Percentiles rank a stretch among this genome's conserved stretches.
Evolutionary conservation across 352 stramenopile genomes (phyloP).

Genomic region (Phytopythium mirpurense): DNA sequence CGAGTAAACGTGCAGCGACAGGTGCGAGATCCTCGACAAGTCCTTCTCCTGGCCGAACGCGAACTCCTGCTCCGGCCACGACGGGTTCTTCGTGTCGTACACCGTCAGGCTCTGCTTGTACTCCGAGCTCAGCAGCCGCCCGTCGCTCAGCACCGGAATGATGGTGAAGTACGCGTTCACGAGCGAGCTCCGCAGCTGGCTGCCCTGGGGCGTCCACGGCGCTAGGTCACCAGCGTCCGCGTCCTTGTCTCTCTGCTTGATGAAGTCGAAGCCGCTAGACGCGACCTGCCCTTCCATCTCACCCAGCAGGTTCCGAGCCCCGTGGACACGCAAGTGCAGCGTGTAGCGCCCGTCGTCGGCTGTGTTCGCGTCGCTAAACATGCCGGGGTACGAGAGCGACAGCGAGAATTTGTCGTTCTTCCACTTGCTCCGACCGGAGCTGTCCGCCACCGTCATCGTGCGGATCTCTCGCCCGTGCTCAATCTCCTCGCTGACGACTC

Average conservation of each 20-base stretch:
- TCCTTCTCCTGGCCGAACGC: constrained; percentile 52
- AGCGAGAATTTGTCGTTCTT: constrained; percentile 58
- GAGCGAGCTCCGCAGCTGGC: constrained; percentile 12
- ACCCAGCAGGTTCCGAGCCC: constrained; percentile 36
- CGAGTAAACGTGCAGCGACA: constrained; percentile 68
- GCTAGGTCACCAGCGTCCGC: not conserved
- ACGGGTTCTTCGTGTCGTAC: constrained; percentile 50
- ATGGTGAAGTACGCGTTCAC: constrained; percentile 66
- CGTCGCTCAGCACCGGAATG: constrained; percentile 43
- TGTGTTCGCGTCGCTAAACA: constrained; percentile 40
- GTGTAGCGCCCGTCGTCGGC: constrained; percentile 25
- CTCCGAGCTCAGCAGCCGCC: constrained; percentile 33
- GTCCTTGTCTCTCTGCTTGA: constrained; percentile 1
- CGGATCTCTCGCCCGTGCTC: constrained; percentile 31
- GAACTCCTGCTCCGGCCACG: constrained; percentile 61
- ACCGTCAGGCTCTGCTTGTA: constrained; percentile 61
- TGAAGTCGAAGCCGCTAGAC: constrained; percentile 9
- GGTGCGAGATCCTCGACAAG: constrained; percentile 44
- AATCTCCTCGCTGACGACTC: not conserved
- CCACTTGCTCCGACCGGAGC: constrained; percentile 25
- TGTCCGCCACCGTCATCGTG: constrained; percentile 29
- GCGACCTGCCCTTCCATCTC: not conserved
- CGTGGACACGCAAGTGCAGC: constrained; percentile 40
- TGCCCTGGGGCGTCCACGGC: constrained; percentile 6
- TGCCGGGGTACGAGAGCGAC: constrained; percentile 55